Evolutionary conservation across 2,329 filamentous ascomycete species (phyloP), one percentile per base, ranked within the genome.

Genomic region (Tolypocladium tropicale): DNA sequence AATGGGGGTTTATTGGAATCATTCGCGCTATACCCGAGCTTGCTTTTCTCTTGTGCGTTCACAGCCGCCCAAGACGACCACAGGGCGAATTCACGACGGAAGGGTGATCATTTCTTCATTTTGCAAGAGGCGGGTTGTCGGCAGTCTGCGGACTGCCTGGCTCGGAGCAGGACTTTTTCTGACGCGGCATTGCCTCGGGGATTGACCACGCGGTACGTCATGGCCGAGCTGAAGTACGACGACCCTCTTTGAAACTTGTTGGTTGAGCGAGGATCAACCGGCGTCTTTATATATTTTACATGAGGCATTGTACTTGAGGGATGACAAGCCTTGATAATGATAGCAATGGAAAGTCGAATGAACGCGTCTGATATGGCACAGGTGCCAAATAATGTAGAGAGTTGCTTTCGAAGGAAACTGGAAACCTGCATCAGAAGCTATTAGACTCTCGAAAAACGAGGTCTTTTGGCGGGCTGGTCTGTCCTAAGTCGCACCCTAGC

Each of bases 1-100:
- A 53, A 37, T 11, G 53, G 53, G 23, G 53, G 32, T 55, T n/a
- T 34, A 49, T 52, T 54, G 57, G 52, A 53, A 53, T 53, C 57
- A 56, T 51, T 57, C 49, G 55, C 52, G 53, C 54, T 60, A 55
- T 60, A 58, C 56, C 55, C 53, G 58, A 56, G 37, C 52, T 53
- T 52, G 53, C 39, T 39, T 25, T 32, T 41, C n/a, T n/a, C n/a
- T n/a, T n/a, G n/a, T 32, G 43, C 33, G 10, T 53, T 52, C 41
- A 52, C n/a, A 16, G 33, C 41, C 30, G 51, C 36, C 33, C 25
- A 21, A n/a, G 25, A n/a, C n/a, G 39, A 36, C 34, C 18, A n/a
- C 53, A 23, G 23, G 14, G 25, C 9, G n/a, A 37, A 18, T 48
- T 12, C 9, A 9, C 30, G 34, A n/a, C 14, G 39, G 21, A 23